Evolutionary conservation across 177 flowering plant species (phyloP).

Genomic region (Tripterygium wilfordii): DNA sequence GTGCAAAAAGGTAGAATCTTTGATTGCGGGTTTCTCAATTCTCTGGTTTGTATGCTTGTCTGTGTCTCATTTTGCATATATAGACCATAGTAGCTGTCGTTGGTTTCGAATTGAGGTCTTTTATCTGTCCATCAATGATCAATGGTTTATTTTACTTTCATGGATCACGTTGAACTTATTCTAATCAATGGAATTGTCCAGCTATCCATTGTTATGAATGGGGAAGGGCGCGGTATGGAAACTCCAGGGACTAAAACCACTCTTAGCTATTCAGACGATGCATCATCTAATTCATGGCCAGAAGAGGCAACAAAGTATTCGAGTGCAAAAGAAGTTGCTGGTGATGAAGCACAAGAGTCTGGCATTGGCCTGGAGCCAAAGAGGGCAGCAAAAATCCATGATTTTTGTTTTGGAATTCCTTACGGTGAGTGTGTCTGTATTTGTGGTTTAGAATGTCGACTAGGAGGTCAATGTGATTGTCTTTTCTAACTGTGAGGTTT

Average conservation of each 20-base stretch:
- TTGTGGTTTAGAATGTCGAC: neutral
- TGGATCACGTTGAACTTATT: neutral
- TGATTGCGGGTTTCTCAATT: too few species aligned
- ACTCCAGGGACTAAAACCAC: constrained; percentile 23
- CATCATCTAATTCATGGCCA: constrained; percentile 20
- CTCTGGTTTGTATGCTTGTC: too few species aligned
- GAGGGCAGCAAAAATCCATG: constrained; percentile 71
- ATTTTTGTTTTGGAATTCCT: constrained; percentile 87
- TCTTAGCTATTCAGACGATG: constrained; percentile 25
- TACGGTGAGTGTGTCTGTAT: constrained; percentile 44
- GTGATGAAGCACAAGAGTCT: constrained; percentile 15
- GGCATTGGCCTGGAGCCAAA: constrained; percentile 24
- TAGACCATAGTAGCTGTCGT: too few species aligned
- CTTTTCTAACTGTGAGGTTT: neutral
- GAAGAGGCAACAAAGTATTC: constrained; percentile 23
- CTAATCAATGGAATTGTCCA: constrained; percentile 15
- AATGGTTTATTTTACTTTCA: neutral
- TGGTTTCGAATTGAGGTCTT: too few species aligned
- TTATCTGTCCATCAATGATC: too few species aligned
- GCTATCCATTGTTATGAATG: constrained; percentile 37
- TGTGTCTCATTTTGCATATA: too few species aligned
- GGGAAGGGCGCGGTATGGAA: constrained; percentile 34
- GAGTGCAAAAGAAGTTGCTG: constrained; percentile 19
- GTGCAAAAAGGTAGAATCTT: too few species aligned
- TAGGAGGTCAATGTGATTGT: neutral